Base-by-base conservation (phyloP, 2,329 filamentous ascomycete species). In the Mariannaea elegans region DNA sequence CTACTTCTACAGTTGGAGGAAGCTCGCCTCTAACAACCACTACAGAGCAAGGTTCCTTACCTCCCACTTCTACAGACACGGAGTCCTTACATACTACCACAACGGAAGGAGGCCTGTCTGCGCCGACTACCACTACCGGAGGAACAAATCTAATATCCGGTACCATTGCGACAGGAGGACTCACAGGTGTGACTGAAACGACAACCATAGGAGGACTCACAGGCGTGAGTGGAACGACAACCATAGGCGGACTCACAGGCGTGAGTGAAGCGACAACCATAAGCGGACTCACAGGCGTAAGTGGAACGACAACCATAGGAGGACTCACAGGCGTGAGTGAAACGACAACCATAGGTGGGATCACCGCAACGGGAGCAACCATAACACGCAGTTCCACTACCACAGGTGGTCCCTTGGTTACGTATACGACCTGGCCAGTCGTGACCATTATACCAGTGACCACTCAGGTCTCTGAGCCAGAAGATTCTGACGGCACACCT, bases 341-440 rank as follows among this genome's bases (percentile, higher is more conserved):
- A 21, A 41, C 38, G 16, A 44, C 41, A 8, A 14, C 41, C 19
- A 24, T 19, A 29, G 41, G 16, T 14, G 41, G 2, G 4, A 29
- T 21, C 2, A 24, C 39, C 13, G 19, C 38, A 12, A 19, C 38
- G 7, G 31, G 16, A 32, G 38, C 12, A 42, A 14, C 21, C n/a
- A 42, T 38, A 10, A 38, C 36, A 4, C 13, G 3, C 6, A 7
- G 29, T 13, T 3, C 42, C 4, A 46, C 45, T 3, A 55, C 50
- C 2, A 49, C 46, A 13, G 57, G 51, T 8, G 54, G 41, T 2
- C 58, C 55, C 34, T 46, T 62, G 39, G n/a, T 19, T 5, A 62
- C 59, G 2, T 59, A 59, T 13, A 48, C 54, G 14, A 44, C 45
- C 7, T 62, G 59, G 59, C 59, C 55, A 24, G 24, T n/a, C 4